phyloP scores from a whole-genome alignment of 768 basidiomycete species.

The Plicaturopsis crispa region DNA sequence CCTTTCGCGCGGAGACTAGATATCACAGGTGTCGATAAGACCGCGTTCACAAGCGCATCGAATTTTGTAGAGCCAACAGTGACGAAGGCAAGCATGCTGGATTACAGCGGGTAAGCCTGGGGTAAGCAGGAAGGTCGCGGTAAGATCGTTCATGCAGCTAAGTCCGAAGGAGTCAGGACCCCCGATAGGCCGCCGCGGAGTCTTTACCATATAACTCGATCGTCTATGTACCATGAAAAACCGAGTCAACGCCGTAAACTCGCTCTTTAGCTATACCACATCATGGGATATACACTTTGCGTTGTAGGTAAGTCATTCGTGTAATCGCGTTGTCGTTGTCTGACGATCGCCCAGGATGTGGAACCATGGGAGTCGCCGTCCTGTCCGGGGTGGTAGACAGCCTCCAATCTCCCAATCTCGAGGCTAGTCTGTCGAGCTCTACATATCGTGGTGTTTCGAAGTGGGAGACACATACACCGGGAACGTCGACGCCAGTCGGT shows the following conservation, averaged over 20 bases:
- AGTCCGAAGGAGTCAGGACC: too few species aligned
- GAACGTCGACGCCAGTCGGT: constrained; percentile 61
- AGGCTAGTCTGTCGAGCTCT: constrained; percentile 25
- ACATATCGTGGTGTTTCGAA: constrained; percentile 30
- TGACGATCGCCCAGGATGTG: constrained; percentile 62
- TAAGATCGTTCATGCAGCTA: too few species aligned
- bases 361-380: constrained; percentile 96
- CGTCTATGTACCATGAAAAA: too few species aligned
- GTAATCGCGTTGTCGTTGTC: too few species aligned
- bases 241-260: too few species aligned
- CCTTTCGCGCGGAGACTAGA: constrained; percentile 43
- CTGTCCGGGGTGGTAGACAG: constrained; percentile 88
- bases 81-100: constrained; percentile 42
- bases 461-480: constrained; percentile 67
- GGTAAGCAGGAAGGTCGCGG: too few species aligned
- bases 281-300: constrained; percentile 94
- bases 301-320: constrained; percentile 52
- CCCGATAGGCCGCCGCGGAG: too few species aligned
- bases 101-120: too few species aligned
- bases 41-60: constrained; percentile 59
- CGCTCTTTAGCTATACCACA: too few species aligned
- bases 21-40: constrained; percentile 53
- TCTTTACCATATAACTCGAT: too few species aligned
- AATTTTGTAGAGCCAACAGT: constrained; percentile 91
- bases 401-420: constrained; percentile 42